These are phyloP conservation scores for Pouteria campechiana DNA, from an alignment of 179 eudicot genomes.

Conservation along the genomic window DNA sequence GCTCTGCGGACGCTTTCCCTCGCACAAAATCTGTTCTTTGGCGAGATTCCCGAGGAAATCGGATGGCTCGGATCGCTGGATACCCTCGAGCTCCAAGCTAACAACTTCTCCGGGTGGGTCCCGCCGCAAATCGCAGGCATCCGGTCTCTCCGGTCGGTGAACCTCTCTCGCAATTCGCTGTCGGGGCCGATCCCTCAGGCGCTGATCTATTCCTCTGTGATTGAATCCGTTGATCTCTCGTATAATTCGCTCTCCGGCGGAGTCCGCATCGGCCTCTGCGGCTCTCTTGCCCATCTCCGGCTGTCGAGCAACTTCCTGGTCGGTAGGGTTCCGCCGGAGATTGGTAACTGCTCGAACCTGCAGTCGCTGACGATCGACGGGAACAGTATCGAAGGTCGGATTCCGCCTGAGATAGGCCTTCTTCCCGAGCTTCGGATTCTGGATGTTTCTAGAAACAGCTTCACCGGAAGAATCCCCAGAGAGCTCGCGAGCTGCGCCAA, in stretches of 20 bases:
- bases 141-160: slow-evolving; percentile 19
- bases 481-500: slow-evolving; percentile 30
- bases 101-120: slow-evolving; percentile 25
- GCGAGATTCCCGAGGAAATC: slow-evolving; percentile 28
- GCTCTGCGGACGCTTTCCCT: slow-evolving; percentile 27
- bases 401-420: slow-evolving; percentile 33
- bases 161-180: slow-evolving; percentile 36
- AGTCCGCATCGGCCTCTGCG: slow-evolving; percentile 17
- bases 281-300: slow-evolving; percentile 28
- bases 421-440: slow-evolving; percentile 30
- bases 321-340: slow-evolving; percentile 23
- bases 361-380: slow-evolving; percentile 44
- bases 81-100: slow-evolving; percentile 32
- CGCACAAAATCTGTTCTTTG: slow-evolving; percentile 18
- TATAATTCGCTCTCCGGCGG: slow-evolving; percentile 32
- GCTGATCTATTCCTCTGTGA: slow-evolving; percentile 23
- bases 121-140: slow-evolving; percentile 19
- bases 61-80: slow-evolving; percentile 15
- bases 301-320: slow-evolving; percentile 37
- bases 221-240: slow-evolving; percentile 36
- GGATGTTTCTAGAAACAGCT: slow-evolving; percentile 52
- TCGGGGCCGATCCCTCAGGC: slow-evolving; percentile 20
- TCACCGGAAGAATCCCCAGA: slow-evolving; percentile 34
- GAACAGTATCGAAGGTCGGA: slow-evolving; percentile 33
- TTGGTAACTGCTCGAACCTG: slow-evolving; percentile 28